These are phyloP conservation scores for Allomyces macrogynus DNA, from an alignment of 192 early-diverging fungal genomes.

Conservation along the genomic window DNA sequence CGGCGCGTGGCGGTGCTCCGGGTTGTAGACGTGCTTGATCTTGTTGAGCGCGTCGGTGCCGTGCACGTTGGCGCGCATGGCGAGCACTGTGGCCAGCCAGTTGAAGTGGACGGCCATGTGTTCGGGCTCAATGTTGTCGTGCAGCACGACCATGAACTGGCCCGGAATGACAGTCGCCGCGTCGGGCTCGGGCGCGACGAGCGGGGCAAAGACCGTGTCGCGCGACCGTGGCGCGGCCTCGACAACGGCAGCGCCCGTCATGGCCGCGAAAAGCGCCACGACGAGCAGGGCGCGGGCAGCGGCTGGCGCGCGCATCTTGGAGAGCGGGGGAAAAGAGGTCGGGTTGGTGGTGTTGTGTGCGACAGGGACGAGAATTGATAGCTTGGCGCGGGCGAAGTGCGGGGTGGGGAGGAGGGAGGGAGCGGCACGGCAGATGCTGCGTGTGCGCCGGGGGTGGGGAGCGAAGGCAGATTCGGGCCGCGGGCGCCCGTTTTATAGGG, in stretches of 20 bases:
- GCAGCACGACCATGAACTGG: constrained; percentile 61
- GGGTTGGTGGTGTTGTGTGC: background rate
- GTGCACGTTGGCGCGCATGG: constrained; percentile 15
- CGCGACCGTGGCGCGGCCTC: too few relatives aligned
- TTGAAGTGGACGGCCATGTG: constrained; percentile 7
- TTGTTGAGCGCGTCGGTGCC: constrained; percentile 21
- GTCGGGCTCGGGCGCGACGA: constrained; percentile 8
- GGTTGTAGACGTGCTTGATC: constrained; percentile 44
- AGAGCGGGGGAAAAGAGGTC: too few relatives aligned
- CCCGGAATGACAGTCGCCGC: constrained; percentile 43
- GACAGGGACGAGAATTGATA: too few relatives aligned
- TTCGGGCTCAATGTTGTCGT: constrained; percentile 16
- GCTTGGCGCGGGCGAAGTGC: too few relatives aligned
- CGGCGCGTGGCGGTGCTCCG: constrained; percentile 16
- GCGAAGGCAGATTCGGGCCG: background rate
- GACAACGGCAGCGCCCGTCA: constrained; percentile 2
- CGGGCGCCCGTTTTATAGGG: too few relatives aligned
- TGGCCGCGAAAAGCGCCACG: too few relatives aligned
- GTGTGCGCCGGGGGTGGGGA: constrained; percentile 11
- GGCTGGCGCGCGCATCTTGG: too few relatives aligned
- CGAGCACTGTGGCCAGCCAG: constrained; percentile 22
- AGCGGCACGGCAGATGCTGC: constrained; percentile 24
- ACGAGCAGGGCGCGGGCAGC: too few relatives aligned
- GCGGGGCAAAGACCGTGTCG: too few relatives aligned
- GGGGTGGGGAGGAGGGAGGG: too few relatives aligned